Percentiles rank a stretch among this genome's conserved stretches.
phyloP scores from a whole-genome alignment of 1,139 yeast genomes.

The Scheffersomyces cryptocercus region DNA sequence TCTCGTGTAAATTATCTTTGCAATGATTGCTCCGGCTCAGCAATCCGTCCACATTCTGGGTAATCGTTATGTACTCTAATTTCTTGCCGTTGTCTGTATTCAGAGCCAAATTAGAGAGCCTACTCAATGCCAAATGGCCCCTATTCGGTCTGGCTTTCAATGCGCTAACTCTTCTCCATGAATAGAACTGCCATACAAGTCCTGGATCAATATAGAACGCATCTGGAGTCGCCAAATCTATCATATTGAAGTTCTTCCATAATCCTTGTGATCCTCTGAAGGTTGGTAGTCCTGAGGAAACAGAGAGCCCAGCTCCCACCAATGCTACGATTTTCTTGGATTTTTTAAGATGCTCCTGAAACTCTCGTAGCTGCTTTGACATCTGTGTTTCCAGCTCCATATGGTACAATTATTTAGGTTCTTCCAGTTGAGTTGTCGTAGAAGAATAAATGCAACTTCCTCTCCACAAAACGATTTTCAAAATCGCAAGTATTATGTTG shows the following conservation, averaged over 20 bases:
- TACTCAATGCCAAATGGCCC: slow-evolving; percentile 72
- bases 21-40: slow-evolving; percentile 66
- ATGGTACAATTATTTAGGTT: no score
- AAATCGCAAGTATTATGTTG: no score
- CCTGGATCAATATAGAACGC: slow-evolving; percentile 84
- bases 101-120: slow-evolving; percentile 38
- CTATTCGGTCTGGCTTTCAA: slow-evolving; percentile 66
- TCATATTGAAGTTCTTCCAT: slow-evolving; percentile 78
- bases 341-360: slow-evolving; percentile 54
- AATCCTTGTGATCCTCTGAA: slow-evolving; percentile 72
- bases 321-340: slow-evolving; percentile 67
- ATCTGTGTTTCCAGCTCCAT: neutral
- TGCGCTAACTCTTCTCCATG: slow-evolving; percentile 67
- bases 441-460: neutral
- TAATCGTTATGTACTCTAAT: slow-evolving; percentile 58
- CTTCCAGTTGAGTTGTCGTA: neutral
- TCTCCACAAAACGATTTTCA: neutral
- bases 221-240: slow-evolving; percentile 88
- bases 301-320: slow-evolving; percentile 85
- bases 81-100: slow-evolving; percentile 12
- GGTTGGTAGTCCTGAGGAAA: slow-evolving; percentile 74
- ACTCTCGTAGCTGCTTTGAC: slow-evolving; percentile 34
- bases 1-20: slow-evolving; percentile 50
- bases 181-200: slow-evolving; percentile 86
- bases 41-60: slow-evolving; percentile 83